phyloP scores from a whole-genome alignment of 768 basidiomycete species.

The Rubroboletus satanas region DNA sequence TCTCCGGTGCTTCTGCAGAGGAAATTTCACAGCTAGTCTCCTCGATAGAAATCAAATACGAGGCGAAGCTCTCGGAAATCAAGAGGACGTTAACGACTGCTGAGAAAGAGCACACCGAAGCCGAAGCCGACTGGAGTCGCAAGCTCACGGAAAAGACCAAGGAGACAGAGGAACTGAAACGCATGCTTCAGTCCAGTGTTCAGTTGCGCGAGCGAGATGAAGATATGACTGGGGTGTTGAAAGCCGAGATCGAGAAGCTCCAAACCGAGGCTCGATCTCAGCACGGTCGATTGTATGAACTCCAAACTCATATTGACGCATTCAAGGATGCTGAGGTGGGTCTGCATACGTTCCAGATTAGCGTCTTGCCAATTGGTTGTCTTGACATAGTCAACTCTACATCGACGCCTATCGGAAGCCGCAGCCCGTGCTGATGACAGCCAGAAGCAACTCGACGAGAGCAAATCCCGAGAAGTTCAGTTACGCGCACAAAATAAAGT shows the following conservation, averaged over 20 bases:
- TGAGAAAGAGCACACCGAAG: constrained; percentile 83
- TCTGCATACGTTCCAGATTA: not conserved
- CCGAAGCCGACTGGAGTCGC: constrained; percentile 84
- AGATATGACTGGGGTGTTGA: constrained; percentile 45
- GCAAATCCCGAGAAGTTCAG: constrained; percentile 63
- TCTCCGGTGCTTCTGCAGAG: constrained; percentile 47
- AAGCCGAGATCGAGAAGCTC: constrained; percentile 51
- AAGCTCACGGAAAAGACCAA: constrained; percentile 75
- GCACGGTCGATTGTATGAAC: constrained; percentile 52
- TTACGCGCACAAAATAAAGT: constrained; percentile 79
- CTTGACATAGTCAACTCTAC: constrained; percentile 39
- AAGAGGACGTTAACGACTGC: constrained; percentile 54
- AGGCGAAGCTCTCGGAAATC: constrained; percentile 69
- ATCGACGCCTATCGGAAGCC: constrained; percentile 47
- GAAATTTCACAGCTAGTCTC: constrained; percentile 72
- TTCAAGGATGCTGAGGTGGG: constrained; percentile 62
- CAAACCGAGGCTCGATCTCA: constrained; percentile 46
- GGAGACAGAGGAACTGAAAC: constrained; percentile 73
- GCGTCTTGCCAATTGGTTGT: not conserved
- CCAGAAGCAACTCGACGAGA: constrained; percentile 72
- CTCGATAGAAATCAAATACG: constrained; percentile 72
- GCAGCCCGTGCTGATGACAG: constrained; percentile 46
- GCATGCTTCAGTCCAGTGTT: constrained; percentile 51
- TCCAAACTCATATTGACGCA: constrained; percentile 46
- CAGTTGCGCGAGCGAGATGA: constrained; percentile 61